Percentiles rank a stretch among this genome's conserved stretches.
Evolutionary conservation across 108 stramenopile genomes (phyloP).

Genomic region (Fragilaria crotonensis): DNA sequence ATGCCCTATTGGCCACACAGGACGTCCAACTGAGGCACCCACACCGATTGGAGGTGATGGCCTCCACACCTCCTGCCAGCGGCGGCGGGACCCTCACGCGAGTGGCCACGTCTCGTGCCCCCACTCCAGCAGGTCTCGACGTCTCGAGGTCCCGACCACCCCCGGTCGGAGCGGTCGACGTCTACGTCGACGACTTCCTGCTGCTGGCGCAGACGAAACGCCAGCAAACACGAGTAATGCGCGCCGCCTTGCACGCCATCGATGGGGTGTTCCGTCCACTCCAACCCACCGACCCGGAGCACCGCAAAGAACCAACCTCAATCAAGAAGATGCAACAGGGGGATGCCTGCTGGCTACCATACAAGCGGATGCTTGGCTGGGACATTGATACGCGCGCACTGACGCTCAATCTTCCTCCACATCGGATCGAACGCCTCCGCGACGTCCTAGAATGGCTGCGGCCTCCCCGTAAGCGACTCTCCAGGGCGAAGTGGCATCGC

Average conservation of each 20-base stretch:
- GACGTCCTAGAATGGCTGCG: conserved; percentile 8
- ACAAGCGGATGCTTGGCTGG: conserved; percentile 33
- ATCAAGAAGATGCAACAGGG: too few species aligned
- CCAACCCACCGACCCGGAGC: conserved; percentile 10
- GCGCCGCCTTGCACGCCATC: too few species aligned
- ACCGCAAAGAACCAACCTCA: too few species aligned
- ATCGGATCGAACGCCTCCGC: conserved; percentile 15
- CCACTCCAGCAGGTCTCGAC: too few species aligned
- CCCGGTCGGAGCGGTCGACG: conserved; percentile 37
- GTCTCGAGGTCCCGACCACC: conserved; percentile 4
- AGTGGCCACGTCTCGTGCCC: too few species aligned
- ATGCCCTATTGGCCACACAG: too few species aligned
- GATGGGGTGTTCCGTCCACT: conserved; percentile 25
- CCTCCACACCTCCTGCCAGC: too few species aligned
- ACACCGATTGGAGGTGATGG: too few species aligned
- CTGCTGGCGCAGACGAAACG: conserved; percentile 11
- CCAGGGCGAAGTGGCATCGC: conserved; percentile 23
- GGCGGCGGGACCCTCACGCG: too few species aligned
- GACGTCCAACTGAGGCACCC: too few species aligned
- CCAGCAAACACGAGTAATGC: not conserved
- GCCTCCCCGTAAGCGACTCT: too few species aligned
- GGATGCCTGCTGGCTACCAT: conserved; percentile 23
- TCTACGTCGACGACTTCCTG: too few species aligned
- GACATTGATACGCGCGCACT: conserved; percentile 9
- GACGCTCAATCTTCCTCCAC: conserved; percentile 27